Evolutionary conservation across 139 green algal species (phyloP).

Genomic region (Auxenochlorella protothecoides): DNA sequence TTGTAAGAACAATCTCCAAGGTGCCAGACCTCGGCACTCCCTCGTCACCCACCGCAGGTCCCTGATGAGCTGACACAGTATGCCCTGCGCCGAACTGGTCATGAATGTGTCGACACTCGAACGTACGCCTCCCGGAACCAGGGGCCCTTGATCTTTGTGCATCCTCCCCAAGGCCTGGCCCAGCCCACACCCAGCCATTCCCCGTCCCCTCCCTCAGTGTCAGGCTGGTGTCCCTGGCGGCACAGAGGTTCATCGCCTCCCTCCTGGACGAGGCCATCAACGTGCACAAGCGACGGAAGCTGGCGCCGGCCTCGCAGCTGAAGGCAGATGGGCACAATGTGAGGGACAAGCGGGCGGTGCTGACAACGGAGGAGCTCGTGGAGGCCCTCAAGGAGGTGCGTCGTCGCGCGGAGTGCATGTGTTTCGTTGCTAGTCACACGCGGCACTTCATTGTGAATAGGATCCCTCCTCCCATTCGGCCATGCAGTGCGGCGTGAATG

Average conservation of each 20-base stretch:
- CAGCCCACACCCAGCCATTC: no score
- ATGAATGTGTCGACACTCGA: conserved; percentile 24
- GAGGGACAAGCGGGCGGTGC: conserved; percentile 24
- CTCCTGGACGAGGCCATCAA: conserved; percentile 30
- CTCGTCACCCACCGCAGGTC: conserved; percentile 14
- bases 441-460: no score
- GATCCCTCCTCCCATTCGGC: no score
- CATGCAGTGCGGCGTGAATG: conserved; percentile 35
- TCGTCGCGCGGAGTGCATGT: not conserved
- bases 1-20: no score
- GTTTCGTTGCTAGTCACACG: no score
- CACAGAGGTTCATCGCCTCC: conserved; percentile 27
- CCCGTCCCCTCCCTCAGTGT: conserved; percentile 9
- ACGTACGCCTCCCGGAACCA: conserved; percentile 10
- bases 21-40: not conserved
- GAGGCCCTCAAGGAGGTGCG: conserved; percentile 31
- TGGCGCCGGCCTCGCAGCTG: conserved; percentile 13
- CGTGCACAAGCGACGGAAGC: conserved; percentile 14
- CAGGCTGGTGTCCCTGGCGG: conserved; percentile 37
- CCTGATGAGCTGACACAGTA: conserved; percentile 41
- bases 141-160: not conserved
- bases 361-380: conserved; percentile 29
- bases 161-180: not conserved
- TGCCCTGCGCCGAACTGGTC: conserved; percentile 15
- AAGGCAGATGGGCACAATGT: conserved; percentile 23